Percentiles rank a stretch among this genome's conserved stretches.
Conservation (phyloP, 106 monocot genomes). For the Hemerocallis citrina region DNA sequence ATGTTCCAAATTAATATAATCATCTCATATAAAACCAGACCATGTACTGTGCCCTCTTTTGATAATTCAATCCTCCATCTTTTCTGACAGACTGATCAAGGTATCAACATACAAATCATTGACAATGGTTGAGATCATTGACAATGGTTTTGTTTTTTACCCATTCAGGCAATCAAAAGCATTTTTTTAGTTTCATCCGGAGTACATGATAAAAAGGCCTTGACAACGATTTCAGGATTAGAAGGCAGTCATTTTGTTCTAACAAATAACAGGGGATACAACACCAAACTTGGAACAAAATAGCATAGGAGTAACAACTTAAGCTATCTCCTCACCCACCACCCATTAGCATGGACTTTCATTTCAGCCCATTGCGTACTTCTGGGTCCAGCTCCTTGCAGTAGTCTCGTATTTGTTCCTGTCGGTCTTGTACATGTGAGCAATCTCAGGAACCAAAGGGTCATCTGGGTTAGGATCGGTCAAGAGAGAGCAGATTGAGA, state of each 20-base stretch:
- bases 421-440: slow-evolving; percentile 19
- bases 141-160: no score
- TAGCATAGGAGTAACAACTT: neutral
- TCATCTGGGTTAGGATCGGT: slow-evolving; percentile 19
- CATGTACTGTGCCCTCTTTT: no score
- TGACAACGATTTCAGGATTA: neutral
- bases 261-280: neutral
- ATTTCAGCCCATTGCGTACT: slow-evolving; percentile 22
- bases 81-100: no score
- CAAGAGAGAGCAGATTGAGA: slow-evolving; percentile 15
- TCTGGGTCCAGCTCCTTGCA: slow-evolving; percentile 19
- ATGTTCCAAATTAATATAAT: no score
- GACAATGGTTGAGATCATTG: no score
- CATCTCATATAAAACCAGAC: no score
- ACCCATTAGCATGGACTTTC: neutral
- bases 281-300: neutral
- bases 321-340: neutral
- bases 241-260: neutral
- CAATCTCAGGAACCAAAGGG: slow-evolving; percentile 14
- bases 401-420: slow-evolving; percentile 15
- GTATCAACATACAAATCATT: no score
- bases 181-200: neutral
- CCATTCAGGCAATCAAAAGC: no score
- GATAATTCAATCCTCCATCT: no score
- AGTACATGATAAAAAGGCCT: neutral